Conservation (phyloP, 1,284 basidiomycete genomes). For the Sanguinoderma infundibulare region DNA sequence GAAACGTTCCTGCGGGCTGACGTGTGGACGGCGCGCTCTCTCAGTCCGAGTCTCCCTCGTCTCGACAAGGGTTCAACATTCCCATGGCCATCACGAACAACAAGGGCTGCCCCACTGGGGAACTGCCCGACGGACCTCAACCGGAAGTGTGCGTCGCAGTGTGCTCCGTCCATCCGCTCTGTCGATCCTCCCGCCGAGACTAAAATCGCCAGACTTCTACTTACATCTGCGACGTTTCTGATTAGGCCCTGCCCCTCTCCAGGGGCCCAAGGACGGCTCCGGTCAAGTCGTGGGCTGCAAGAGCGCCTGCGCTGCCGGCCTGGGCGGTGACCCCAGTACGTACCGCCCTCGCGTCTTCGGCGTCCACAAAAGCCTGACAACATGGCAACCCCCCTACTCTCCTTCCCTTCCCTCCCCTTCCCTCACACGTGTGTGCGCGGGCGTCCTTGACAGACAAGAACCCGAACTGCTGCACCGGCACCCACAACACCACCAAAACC, state of each 20-base stretch:
- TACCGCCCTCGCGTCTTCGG: background rate
- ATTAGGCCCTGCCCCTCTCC: background rate
- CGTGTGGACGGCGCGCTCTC: background rate
- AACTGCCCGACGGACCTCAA: slow-evolving; percentile 59
- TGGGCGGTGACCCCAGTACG: slow-evolving; percentile 45
- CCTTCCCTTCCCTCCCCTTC: background rate
- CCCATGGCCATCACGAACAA: slow-evolving; percentile 59
- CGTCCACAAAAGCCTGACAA: background rate
- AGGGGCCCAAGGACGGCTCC: slow-evolving; percentile 54
- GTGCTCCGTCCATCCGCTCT: no score
- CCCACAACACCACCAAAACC: slow-evolving; percentile 49
- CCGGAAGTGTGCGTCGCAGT: slow-evolving; percentile 42
- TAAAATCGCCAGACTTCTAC: no score
- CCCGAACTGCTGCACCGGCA: slow-evolving; percentile 62
- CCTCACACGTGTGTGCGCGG: background rate
- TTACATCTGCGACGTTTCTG: background rate
- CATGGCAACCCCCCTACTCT: background rate
- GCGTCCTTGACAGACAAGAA: slow-evolving; percentile 41
- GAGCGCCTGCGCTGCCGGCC: slow-evolving; percentile 60
- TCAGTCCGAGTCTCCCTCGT: slow-evolving; percentile 32
- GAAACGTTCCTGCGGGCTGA: no score
- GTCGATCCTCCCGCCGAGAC: no score
- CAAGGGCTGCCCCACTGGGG: slow-evolving; percentile 51
- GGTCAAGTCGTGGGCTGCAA: slow-evolving; percentile 62
- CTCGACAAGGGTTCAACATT: slow-evolving; percentile 51